A percentile compares a stretch with the other conserved stretches of the same genome.
phyloP scores from a whole-genome alignment of 495 filamentous ascomycete species.

The Pyrenula aspistea region DNA sequence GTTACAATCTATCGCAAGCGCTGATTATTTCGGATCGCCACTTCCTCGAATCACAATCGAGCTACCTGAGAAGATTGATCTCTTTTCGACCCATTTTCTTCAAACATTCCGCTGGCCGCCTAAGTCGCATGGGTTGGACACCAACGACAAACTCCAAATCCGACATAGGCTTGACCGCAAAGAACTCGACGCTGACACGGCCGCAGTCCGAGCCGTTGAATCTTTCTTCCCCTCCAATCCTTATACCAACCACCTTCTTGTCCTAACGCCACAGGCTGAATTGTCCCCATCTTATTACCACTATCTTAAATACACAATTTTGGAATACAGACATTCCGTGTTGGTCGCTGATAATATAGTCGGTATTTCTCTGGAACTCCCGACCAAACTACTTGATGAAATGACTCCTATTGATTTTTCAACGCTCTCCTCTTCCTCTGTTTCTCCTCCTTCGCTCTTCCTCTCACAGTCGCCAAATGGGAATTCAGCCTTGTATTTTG shows the following conservation, averaged over 20 bases:
- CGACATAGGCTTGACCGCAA: constrained; percentile 53
- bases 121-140: constrained; percentile 16
- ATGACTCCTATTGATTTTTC: constrained; percentile 41
- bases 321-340: constrained; percentile 64
- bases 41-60: constrained; percentile 68
- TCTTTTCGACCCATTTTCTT: constrained; percentile 45
- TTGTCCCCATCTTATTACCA: constrained; percentile 66
- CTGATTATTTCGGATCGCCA: constrained; percentile 56
- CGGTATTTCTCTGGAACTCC: constrained; percentile 67
- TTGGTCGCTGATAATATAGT: constrained; percentile 41
- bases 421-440: not conserved
- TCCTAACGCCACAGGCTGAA: constrained; percentile 67
- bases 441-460: constrained; percentile 38
- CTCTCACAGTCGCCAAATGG: constrained; percentile 74
- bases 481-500: constrained; percentile 69
- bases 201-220: constrained; percentile 61
- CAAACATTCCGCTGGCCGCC: constrained; percentile 55
- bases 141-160: constrained; percentile 44
- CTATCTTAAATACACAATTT: constrained; percentile 61
- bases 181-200: constrained; percentile 43
- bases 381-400: constrained; percentile 45
- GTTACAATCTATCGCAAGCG: constrained; percentile 55
- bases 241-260: constrained; percentile 52
- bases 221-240: constrained; percentile 64
- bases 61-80: constrained; percentile 54